Percentiles rank a stretch among this genome's conserved stretches.
Evolutionary conservation across 2,329 filamentous ascomycete genomes (phyloP).

Genomic region (Botrytis paeoniae): DNA sequence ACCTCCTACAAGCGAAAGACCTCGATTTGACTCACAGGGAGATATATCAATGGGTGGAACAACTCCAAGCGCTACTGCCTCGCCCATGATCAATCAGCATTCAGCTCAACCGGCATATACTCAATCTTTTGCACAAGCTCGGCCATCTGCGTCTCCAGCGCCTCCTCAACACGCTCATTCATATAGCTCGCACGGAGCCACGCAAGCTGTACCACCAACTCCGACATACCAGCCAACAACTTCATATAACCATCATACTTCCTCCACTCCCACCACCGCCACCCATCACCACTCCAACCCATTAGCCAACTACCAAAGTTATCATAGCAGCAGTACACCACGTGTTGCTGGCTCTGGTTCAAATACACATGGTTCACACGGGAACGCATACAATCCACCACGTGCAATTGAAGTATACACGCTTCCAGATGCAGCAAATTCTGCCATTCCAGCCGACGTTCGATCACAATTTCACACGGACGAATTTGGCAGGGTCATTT

Average conservation of each 20-base stretch:
- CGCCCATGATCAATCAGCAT: slow-evolving; percentile 32
- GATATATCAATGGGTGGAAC: slow-evolving; percentile 33
- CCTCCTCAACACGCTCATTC: slow-evolving; percentile 34
- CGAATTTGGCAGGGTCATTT: slow-evolving; percentile 61
- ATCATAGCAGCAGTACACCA: slow-evolving; percentile 28
- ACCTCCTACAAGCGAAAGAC: slow-evolving; percentile 30
- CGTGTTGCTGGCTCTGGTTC: slow-evolving; percentile 24
- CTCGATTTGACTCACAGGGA: slow-evolving; percentile 33
- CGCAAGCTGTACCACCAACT: slow-evolving; percentile 30
- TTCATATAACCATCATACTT: slow-evolving; percentile 27
- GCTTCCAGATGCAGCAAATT: slow-evolving; percentile 61
- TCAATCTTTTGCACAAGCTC: slow-evolving; percentile 34
- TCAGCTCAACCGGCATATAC: slow-evolving; percentile 30
- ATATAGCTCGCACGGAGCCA: slow-evolving; percentile 32
- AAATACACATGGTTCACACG: slow-evolving; percentile 24
- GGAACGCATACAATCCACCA: slow-evolving; percentile 54
- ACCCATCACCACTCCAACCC: slow-evolving; percentile 31
- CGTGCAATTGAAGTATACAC: slow-evolving; percentile 62
- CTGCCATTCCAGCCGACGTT: slow-evolving; percentile 60
- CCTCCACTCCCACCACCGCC: slow-evolving; percentile 27
- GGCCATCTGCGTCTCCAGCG: slow-evolving; percentile 33
- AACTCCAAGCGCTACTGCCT: slow-evolving; percentile 25
- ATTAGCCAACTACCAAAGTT: slow-evolving; percentile 29
- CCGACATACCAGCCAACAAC: slow-evolving; percentile 30
- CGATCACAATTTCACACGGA: slow-evolving; percentile 65